Conservation (phyloP, 2,329 filamentous ascomycete species). For the Incumbomyces lentus region DNA sequence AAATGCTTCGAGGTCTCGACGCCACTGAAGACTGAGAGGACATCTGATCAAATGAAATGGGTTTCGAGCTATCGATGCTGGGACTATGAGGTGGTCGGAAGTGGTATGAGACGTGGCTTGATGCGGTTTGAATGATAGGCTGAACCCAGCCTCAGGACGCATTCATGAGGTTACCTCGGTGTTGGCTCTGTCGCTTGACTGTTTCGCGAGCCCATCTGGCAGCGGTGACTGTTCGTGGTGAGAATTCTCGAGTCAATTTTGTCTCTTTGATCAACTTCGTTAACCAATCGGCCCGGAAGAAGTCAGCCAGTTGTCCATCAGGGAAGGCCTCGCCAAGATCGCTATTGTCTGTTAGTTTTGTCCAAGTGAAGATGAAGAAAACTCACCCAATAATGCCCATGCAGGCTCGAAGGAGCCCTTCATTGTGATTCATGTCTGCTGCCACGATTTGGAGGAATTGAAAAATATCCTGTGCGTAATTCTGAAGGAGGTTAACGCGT, state of each 20-base stretch:
- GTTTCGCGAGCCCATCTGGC: slow-evolving; percentile 96
- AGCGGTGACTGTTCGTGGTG: slow-evolving; percentile 76
- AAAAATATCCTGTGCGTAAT: slow-evolving; percentile 78
- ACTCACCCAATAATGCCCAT: slow-evolving; percentile 95
- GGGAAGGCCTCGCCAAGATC: slow-evolving; percentile 92
- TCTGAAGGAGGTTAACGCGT: slow-evolving; percentile 53
- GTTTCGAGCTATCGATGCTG: too few relatives aligned
- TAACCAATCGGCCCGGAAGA: slow-evolving; percentile 87
- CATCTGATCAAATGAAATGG: too few relatives aligned
- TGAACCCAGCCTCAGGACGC: slow-evolving; percentile 16
- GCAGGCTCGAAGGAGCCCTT: slow-evolving; percentile 79
- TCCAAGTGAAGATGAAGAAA: not conserved
- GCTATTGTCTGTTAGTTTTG: slow-evolving; percentile 43
- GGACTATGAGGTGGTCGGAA: too few relatives aligned
- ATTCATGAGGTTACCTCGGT: slow-evolving; percentile 23
- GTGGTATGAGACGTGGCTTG: not conserved
- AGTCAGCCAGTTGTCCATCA: slow-evolving; percentile 70
- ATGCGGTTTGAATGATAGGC: too few relatives aligned
- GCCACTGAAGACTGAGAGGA: too few relatives aligned
- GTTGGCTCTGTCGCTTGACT: slow-evolving; percentile 67
- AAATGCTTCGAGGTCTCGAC: too few relatives aligned
- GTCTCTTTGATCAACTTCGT: slow-evolving; percentile 85
- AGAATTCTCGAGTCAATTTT: slow-evolving; percentile 77
- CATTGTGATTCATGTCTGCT: slow-evolving; percentile 76
- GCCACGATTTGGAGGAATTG: slow-evolving; percentile 71